Evolutionary conservation across 176 grass and related monocot genomes (phyloP), one percentile per base, ranked within the genome.

Genomic region (Zoysia japonica): DNA sequence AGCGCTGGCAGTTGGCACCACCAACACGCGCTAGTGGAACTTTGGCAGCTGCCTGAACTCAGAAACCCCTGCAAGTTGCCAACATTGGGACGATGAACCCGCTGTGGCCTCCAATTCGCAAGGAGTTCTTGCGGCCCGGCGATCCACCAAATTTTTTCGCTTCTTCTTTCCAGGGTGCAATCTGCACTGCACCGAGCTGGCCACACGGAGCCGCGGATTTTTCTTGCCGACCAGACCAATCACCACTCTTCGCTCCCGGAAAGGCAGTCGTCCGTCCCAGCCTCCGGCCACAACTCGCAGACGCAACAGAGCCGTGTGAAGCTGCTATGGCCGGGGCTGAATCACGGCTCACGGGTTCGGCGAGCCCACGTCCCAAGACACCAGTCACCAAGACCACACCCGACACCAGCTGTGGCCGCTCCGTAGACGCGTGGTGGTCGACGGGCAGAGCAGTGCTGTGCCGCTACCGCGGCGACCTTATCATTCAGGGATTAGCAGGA

Each of bases 351-450:
- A 67, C 61, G 41, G 75, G 13, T 14, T 43, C 28, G 28, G 28
- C 28, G 28, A 28, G 28, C 28, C 28, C 68, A 16, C 11, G 15
- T 35, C 16, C 3, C 15, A 46, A 37, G 46, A 39, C 40, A 76
- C 70, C 64, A 42, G 80, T 63, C 28, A 28, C 28, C 28, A 28
- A 1, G 62, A 16, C 2, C n/a, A 19, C 63, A 54, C 11, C 63
- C 47, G 61, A 40, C 57, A 41, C 82, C 86, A 84, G 87, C 82
- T 85, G 77, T 76, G 35, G 65, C 67, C 74, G 54, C 67, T 62
- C 17, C 10, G 40, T 15, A 47, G 67, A 82, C 50, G 85, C 68
- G 80, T 87, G 61, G 37, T 44, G 36, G 20, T 13, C 69, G 68
- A 61, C 76, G 63, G 28, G 50, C 10, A 74, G 46, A 64, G 2